These are phyloP conservation scores for Phaeosphaeriaceae sp. DNA, from an alignment of 2,329 filamentous ascomycete species.

Conservation along the genomic window DNA sequence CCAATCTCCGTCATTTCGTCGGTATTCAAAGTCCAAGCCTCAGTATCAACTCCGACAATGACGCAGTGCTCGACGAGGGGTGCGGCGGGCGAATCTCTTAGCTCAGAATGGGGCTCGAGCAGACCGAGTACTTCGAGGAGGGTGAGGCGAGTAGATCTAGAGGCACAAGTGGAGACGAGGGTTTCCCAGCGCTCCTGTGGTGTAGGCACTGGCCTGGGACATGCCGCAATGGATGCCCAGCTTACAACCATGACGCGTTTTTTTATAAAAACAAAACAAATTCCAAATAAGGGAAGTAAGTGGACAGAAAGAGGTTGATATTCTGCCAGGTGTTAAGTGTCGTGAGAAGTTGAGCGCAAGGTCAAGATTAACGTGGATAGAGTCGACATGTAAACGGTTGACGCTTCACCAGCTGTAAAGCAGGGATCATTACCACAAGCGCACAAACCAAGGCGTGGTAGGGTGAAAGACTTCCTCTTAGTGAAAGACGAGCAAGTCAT, in stretches of 20 bases:
- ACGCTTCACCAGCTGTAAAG: too few relatives aligned
- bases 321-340: too few relatives aligned
- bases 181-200: background rate
- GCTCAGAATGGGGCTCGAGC: background rate
- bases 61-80: constrained; percentile 13
- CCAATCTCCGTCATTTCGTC: constrained; percentile 28
- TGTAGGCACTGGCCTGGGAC: background rate
- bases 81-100: background rate
- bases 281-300: too few relatives aligned
- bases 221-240: background rate
- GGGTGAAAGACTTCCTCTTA: too few relatives aligned
- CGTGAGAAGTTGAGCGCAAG: too few relatives aligned
- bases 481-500: too few relatives aligned
- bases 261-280: background rate
- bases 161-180: background rate
- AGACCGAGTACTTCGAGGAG: background rate
- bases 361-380: too few relatives aligned
- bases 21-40: constrained; percentile 21
- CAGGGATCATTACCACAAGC: too few relatives aligned
- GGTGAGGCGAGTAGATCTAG: background rate
- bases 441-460: too few relatives aligned
- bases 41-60: constrained; percentile 23
- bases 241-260: background rate
- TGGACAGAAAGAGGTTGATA: background rate
- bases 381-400: too few relatives aligned